These are phyloP conservation scores for Lasiosphaeris hirsuta DNA, from an alignment of 495 filamentous ascomycete species.

Conservation along the genomic window DNA sequence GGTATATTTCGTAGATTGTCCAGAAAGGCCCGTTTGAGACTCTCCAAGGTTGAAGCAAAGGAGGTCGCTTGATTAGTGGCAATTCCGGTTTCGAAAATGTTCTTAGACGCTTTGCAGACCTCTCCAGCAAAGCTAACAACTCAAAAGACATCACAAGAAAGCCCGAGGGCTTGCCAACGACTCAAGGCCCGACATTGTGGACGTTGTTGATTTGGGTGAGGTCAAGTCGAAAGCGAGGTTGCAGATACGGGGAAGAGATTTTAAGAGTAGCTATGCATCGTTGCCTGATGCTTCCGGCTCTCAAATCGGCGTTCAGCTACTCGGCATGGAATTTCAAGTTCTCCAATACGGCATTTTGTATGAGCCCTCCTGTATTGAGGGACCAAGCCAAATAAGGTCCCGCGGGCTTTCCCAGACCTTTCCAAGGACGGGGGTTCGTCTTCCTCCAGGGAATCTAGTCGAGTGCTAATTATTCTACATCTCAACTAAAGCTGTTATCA, in stretches of 20 bases:
- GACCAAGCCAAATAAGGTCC: no score
- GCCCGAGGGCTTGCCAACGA: conserved; percentile 12
- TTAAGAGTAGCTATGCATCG: background rate
- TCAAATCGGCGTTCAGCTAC: no score
- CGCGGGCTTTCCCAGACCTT: no score
- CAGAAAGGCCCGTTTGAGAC: background rate
- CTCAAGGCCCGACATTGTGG: conserved; percentile 11
- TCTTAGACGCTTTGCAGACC: background rate
- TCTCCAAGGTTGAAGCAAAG: background rate
- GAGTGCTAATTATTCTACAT: no score
- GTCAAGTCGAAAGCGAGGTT: background rate
- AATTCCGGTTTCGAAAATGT: background rate
- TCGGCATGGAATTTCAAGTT: no score
- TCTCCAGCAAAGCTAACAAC: conserved; percentile 12
- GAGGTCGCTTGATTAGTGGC: background rate
- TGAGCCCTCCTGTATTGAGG: no score
- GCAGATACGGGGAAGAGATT: background rate
- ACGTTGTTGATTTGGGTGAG: background rate
- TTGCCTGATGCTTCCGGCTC: background rate
- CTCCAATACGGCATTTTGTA: no score
- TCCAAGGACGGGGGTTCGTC: no score
- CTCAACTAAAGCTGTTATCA: no score
- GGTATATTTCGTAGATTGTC: background rate
- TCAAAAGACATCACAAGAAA: conserved; percentile 11
- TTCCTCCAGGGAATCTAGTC: no score